Evolutionary conservation across 768 basidiomycete species (phyloP), one percentile per base, ranked within the genome.

Genomic region (Lactifluus subvellereus): DNA sequence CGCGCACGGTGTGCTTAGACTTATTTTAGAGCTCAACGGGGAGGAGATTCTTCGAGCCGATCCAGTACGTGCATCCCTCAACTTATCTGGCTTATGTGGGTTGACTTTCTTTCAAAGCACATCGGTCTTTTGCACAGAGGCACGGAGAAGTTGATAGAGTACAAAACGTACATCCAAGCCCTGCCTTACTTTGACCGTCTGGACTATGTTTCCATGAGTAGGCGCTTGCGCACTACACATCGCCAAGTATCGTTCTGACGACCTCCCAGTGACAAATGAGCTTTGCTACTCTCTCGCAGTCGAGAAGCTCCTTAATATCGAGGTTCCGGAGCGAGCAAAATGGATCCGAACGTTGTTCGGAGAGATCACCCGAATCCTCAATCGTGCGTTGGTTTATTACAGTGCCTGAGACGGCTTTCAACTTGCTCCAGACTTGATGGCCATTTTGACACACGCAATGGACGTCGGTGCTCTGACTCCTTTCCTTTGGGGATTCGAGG

Each of bases 181-280:
- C 78, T 98, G 20, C 97, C 97, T 1, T 98, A 99, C 77, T 99
- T 99, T 72, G 97, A 99, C 74, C 93, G 97, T 69, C 82, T 98
- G 63, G 97, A 99, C 79, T 99, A 99, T 70, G 96, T 98, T 58
- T 98, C 96, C 54, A 98, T 98, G 97, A 99, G 94, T 95, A 71
- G 50, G 91, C 77, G 43, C n/a, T 42, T 14, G 20, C 35, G 30
- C 45, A 42, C 57, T 32, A n/a, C 11, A 7, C 27, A 47, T n/a
- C 43, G n/a, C 18, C 53, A 30, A 20, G 22, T 47, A 37, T 27
- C 27, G 38, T 40, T 27, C n/a, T 53, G 33, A 65, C 37, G 47
- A 20, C n/a, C 8, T 42, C 27, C 6, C 69, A 97, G 94, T 99
- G 97, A 98, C 97, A 37, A 99, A 98, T 74, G 97, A 99, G 73